phyloP scores from a whole-genome alignment of 257 asterid genomes.

The Vinca minor region DNA sequence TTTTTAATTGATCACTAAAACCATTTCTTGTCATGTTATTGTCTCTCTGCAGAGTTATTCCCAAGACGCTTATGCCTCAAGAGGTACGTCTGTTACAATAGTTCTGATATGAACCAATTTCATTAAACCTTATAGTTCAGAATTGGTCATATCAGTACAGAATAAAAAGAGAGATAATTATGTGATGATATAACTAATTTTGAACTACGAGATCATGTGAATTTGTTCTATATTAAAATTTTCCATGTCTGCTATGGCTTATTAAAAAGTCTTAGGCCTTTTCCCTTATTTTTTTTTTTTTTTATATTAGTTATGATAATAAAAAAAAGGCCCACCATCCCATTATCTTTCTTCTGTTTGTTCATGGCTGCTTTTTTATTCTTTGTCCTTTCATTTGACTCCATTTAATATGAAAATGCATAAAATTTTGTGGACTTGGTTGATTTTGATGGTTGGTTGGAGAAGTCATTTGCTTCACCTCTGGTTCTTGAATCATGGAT shows the following conservation, averaged over 20 bases:
- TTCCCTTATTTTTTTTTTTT: too few relatives aligned
- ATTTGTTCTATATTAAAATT: too few relatives aligned
- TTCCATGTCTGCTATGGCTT: constrained; percentile 34
- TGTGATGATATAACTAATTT: too few relatives aligned
- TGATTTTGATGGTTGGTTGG: not conserved
- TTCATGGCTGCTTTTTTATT: too few relatives aligned
- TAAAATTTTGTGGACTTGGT: not conserved
- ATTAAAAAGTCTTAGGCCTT: constrained; percentile 29
- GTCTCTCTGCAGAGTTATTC: constrained; percentile 85
- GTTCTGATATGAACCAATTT: too few relatives aligned
- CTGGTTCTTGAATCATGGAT: constrained; percentile 33
- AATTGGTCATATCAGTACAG: too few relatives aligned
- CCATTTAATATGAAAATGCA: too few relatives aligned
- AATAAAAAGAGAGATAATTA: too few relatives aligned
- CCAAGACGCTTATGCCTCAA: constrained; percentile 99
- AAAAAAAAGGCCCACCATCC: constrained; percentile 21
- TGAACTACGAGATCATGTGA: too few relatives aligned
- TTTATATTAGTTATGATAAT: too few relatives aligned
- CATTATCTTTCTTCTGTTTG: constrained; percentile 4
- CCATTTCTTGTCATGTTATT: constrained; percentile 57
- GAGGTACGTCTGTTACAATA: too few relatives aligned
- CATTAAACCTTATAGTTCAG: too few relatives aligned
- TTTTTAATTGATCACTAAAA: constrained; percentile 21
- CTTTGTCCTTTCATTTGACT: constrained; percentile 6
- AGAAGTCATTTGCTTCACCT: not conserved